Percentiles rank a stretch among this genome's conserved stretches.
Evolutionary conservation across 2,329 filamentous ascomycete genomes (phyloP).

Genomic region (Fusarium sp.): DNA sequence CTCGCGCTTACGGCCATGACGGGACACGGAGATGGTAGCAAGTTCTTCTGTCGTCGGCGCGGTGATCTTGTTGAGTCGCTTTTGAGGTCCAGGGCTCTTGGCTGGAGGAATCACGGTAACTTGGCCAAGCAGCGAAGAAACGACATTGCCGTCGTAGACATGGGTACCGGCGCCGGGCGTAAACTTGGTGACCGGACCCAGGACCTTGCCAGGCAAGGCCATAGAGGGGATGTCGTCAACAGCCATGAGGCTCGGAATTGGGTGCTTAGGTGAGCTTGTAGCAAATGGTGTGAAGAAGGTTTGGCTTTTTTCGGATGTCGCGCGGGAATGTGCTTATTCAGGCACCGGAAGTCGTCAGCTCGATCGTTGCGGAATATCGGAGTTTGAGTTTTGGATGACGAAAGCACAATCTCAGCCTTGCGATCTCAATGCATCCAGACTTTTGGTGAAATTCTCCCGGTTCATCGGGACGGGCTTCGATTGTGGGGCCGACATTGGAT

Average conservation of each 20-base stretch:
- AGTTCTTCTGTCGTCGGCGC: conserved; percentile 57
- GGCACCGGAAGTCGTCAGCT: conserved; percentile 17
- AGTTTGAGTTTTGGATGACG: conserved; percentile 21
- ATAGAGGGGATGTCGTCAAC: conserved; percentile 59
- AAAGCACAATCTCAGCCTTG: conserved; percentile 26
- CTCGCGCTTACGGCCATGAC: conserved; percentile 67
- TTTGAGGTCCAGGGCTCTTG: conserved; percentile 62
- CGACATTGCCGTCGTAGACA: conserved; percentile 78
- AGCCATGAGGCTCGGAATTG: conserved; percentile 38
- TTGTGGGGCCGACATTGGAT: conserved; percentile 27
- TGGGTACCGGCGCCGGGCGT: conserved; percentile 85
- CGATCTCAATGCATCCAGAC: neutral
- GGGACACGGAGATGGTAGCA: conserved; percentile 67
- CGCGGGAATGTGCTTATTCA: conserved; percentile 15
- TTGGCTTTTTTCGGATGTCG: conserved; percentile 11
- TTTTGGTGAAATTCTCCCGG: conserved; percentile 27
- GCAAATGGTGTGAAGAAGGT: neutral
- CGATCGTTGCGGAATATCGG: neutral
- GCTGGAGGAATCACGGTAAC: conserved; percentile 66
- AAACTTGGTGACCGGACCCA: conserved; percentile 76
- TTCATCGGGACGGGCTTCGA: conserved; percentile 19
- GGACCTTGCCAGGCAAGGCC: conserved; percentile 83
- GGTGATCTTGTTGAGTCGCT: conserved; percentile 69
- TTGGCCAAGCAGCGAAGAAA: conserved; percentile 83
- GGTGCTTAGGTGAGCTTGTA: conserved; percentile 27